Conservation (phyloP, 208 protist species). For the Herpetomonas muscarum region DNA sequence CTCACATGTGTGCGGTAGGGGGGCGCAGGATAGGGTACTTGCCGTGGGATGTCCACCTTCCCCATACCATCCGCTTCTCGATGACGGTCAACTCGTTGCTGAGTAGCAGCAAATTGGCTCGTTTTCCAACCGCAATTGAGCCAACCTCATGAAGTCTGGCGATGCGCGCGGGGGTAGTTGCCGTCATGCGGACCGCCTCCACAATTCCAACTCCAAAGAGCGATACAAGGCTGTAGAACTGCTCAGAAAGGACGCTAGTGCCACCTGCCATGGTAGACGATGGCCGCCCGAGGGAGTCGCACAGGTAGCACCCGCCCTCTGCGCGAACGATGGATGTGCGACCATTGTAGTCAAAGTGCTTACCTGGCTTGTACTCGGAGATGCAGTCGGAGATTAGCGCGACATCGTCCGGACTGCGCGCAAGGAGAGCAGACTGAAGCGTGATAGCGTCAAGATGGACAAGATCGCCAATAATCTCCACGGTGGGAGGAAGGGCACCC, state of each 20-base stretch:
- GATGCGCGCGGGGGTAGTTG: conserved; percentile 59
- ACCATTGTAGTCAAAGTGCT: conserved; percentile 58
- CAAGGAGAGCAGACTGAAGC: conserved; percentile 41
- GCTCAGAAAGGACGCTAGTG: conserved; percentile 54
- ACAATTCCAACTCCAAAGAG: conserved; percentile 51
- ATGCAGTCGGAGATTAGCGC: conserved; percentile 74
- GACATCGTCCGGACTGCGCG: conserved; percentile 40
- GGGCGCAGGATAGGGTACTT: conserved; percentile 44
- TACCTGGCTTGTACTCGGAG: conserved; percentile 45
- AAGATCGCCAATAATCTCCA: conserved; percentile 67
- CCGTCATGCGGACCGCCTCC: conserved; percentile 41
- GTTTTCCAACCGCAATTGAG: conserved; percentile 33
- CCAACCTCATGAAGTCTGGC: conserved; percentile 47
- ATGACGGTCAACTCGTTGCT: conserved; percentile 49
- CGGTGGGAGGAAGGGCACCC: conserved; percentile 40
- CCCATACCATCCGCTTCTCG: conserved; percentile 49
- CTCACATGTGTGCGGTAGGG: conserved; percentile 50
- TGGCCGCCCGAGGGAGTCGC: conserved; percentile 40
- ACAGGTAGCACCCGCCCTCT: conserved; percentile 53
- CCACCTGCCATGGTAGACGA: conserved; percentile 53
- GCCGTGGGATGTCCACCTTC: conserved; percentile 33
- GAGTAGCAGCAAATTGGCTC: conserved; percentile 59
- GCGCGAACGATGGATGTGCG: conserved; percentile 50
- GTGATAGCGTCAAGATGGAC: conserved; percentile 54
- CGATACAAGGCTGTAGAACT: conserved; percentile 59